Evolutionary conservation across 129 eudicot species (phyloP).

Genomic region (Heracleum sosnowskyi): DNA sequence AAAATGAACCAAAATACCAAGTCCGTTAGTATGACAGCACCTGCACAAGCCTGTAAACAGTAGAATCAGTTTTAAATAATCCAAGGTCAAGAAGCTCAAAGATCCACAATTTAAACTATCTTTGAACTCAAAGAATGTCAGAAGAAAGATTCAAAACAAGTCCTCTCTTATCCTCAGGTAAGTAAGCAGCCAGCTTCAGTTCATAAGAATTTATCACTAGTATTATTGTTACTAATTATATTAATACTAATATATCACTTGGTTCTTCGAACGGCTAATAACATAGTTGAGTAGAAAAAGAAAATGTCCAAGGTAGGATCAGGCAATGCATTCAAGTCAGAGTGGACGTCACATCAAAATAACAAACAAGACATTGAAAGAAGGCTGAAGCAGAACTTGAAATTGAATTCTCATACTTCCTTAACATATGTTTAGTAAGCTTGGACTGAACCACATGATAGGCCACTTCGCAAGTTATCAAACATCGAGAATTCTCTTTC

Average conservation of each 20-base stretch:
- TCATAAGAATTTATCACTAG: not conserved
- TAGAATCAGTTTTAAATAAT: not conserved
- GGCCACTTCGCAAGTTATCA: not conserved
- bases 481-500: not conserved
- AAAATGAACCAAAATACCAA: slow-evolving; percentile 73
- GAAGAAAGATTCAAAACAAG: not conserved
- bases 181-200: not conserved
- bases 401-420: not conserved
- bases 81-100: slow-evolving; percentile 1
- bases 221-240: not conserved
- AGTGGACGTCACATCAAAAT: not conserved
- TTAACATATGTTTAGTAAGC: not conserved
- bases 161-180: not conserved
- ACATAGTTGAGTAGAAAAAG: no score
- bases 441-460: not conserved
- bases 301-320: not conserved
- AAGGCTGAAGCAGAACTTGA: not conserved
- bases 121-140: not conserved
- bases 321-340: not conserved
- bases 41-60: slow-evolving; percentile 64
- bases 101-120: not conserved
- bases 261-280: not conserved
- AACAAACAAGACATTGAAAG: not conserved
- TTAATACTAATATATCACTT: not conserved
- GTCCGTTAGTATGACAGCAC: slow-evolving; percentile 79